Base-by-base conservation (phyloP, 1,139 yeast genomes). In the Blastobotrys illinoisensis region DNA sequence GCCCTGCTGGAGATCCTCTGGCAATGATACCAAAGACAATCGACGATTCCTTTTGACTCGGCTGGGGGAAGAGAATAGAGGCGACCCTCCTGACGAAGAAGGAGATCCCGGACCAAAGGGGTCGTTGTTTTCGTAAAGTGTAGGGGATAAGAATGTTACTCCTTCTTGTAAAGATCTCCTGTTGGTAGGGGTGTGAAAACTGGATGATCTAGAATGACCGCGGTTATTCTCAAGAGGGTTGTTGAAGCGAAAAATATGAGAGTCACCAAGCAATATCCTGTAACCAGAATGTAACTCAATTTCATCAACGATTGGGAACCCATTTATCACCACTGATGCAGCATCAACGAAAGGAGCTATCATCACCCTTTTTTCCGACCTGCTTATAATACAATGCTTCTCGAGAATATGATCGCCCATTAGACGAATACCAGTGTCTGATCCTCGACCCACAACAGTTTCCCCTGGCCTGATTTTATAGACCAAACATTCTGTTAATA, bases 401-500 rank as follows among this genome's bases (percentile, higher is more conserved):
- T 55, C 50, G 20, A 53, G 49, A 14, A 67, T 64, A 6, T 54
- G 51, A 5, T 59, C 57, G 1, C 69, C 68, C 28, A 59, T 54
- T 9, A 67, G 59, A 20, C 57, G 53, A 36, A 67, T 66, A 14
- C 62, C 65, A n/a, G 60, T 62, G 9, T n/a, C 36, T 3, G 54
- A 55, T 5, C 54, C 58, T 9, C 48, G 51, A 1, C 69, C 66
- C 7, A 67, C 66, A 3, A 50, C 40, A 0, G 70, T 67, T 6
- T 49, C 48, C 0, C 71, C 71, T 1, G 57, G 57, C 45, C 58
- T 59, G 49, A 67, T 56, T 47, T 66, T 67, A 57, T 67, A 67
- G 3, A 67, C 64, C 44, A 67, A 57, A 48, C 67, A 64, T 44
- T 67, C 70, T 3, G 66, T 61, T 28, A 63, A 54, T 28, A 61